Conservation (phyloP, 2,329 filamentous ascomycete genomes). For the Cordyceps militaris region DNA sequence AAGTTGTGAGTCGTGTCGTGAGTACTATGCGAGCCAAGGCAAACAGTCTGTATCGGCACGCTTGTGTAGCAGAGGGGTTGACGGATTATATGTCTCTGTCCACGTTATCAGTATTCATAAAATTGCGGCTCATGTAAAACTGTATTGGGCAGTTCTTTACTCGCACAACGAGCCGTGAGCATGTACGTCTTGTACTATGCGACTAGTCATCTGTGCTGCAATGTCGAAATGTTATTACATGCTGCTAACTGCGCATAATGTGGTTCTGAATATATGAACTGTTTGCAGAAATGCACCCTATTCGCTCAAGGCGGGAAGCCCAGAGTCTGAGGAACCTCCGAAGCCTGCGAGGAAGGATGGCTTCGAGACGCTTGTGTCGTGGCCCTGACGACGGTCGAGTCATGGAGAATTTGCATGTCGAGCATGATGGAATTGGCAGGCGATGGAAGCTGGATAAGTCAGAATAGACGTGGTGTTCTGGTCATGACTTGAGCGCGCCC, state of each 20-base stretch:
- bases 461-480: conserved; percentile 1
- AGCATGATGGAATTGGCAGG: background rate
- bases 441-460: background rate
- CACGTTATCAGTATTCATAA: too few species aligned
- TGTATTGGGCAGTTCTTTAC: background rate
- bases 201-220: background rate
- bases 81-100: background rate
- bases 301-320: too few species aligned
- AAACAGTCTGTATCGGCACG: background rate
- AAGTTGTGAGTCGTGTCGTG: background rate
- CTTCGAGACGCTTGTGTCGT: background rate
- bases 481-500: background rate
- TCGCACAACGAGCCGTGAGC: background rate
- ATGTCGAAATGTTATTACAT: background rate
- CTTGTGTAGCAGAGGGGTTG: background rate
- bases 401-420: background rate
- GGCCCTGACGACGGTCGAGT: background rate
- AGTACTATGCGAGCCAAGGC: background rate
- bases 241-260: background rate
- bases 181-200: background rate
- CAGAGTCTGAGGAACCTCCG: too few species aligned
- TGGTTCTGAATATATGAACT: conserved; percentile 3
- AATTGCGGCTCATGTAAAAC: background rate
- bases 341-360: background rate
- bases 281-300: conserved; percentile 4